A percentile compares a stretch with the other conserved stretches of the same genome.
Evolutionary conservation across 2,329 filamentous ascomycete genomes (phyloP).

Genomic region (Coniochaeta pulveracea): DNA sequence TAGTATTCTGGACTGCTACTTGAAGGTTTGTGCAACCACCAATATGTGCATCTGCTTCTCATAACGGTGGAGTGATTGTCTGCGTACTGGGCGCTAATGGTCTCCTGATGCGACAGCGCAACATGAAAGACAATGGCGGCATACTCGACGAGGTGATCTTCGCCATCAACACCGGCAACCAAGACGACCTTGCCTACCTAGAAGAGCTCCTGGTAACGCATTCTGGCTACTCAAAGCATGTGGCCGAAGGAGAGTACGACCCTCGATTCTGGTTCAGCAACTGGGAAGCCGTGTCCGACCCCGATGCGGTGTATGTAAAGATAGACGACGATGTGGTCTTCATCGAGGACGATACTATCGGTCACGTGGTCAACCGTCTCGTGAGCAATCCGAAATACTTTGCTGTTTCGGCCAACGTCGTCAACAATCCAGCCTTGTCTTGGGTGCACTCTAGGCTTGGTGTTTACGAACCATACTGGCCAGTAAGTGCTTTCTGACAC

Average conservation of each 20-base stretch:
- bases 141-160: constrained; percentile 33
- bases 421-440: constrained; percentile 42
- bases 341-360: constrained; percentile 29
- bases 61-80: not conserved
- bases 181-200: constrained; percentile 26
- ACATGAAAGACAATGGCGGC: constrained; percentile 30
- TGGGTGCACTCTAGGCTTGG: constrained; percentile 43
- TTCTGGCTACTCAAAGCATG: constrained; percentile 24
- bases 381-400: constrained; percentile 36
- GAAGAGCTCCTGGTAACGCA: constrained; percentile 24
- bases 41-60: not conserved
- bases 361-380: constrained; percentile 40
- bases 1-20: constrained; percentile 34
- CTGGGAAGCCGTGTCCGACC: constrained; percentile 18
- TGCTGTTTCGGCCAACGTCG: constrained; percentile 42
- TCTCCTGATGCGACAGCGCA: constrained; percentile 19
- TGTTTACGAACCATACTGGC: constrained; percentile 39
- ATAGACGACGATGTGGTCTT: constrained; percentile 32
- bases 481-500: constrained; percentile 16
- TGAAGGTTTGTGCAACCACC: constrained; percentile 18
- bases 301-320: constrained; percentile 28
- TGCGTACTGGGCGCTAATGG: not conserved
- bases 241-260: constrained; percentile 20
- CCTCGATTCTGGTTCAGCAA: constrained; percentile 18
- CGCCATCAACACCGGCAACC: constrained; percentile 30